Conservation (phyloP, 441 rosid genomes). For the Arabidopsis hybrid region DNA sequence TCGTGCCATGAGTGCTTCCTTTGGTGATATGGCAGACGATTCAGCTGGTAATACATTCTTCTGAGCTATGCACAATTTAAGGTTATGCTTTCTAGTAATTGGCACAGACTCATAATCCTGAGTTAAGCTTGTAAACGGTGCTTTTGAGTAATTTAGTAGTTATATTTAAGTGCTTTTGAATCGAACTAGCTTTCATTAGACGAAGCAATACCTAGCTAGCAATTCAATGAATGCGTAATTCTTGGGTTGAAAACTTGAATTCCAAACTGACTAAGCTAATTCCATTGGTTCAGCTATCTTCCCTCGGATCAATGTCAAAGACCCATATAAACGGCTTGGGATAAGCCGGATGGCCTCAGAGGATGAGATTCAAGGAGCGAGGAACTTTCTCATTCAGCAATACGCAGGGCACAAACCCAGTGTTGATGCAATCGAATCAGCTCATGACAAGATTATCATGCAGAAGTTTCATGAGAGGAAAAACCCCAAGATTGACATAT, state of each 20-base stretch:
- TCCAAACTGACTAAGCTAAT: constrained; percentile 21
- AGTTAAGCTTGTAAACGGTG: constrained; percentile 8
- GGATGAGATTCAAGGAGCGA: constrained; percentile 93
- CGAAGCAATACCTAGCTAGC: neutral
- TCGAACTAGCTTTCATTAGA: neutral
- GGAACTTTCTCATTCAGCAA: constrained; percentile 85
- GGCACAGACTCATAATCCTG: constrained; percentile 1
- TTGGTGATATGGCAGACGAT: constrained; percentile 67
- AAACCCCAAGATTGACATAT: constrained; percentile 80
- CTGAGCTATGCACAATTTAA: constrained; percentile 5
- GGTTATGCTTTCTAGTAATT: constrained; percentile 15
- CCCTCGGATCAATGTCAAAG: constrained; percentile 84
- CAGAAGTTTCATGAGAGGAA: constrained; percentile 90
- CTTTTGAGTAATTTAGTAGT: neutral
- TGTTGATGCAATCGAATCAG: constrained; percentile 90
- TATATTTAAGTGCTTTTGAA: constrained; percentile 21
- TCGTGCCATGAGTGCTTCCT: constrained; percentile 83
- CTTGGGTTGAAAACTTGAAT: neutral
- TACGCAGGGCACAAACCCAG: constrained; percentile 91
- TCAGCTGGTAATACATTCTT: constrained; percentile 58
- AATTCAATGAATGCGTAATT: neutral
- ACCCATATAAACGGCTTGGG: constrained; percentile 94
- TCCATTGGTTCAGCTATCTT: constrained; percentile 63
- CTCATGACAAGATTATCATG: constrained; percentile 95
- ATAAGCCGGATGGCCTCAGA: constrained; percentile 93